These are phyloP conservation scores for Royoungia palumana DNA, from an alignment of 768 basidiomycete species.

Conservation along the genomic window DNA sequence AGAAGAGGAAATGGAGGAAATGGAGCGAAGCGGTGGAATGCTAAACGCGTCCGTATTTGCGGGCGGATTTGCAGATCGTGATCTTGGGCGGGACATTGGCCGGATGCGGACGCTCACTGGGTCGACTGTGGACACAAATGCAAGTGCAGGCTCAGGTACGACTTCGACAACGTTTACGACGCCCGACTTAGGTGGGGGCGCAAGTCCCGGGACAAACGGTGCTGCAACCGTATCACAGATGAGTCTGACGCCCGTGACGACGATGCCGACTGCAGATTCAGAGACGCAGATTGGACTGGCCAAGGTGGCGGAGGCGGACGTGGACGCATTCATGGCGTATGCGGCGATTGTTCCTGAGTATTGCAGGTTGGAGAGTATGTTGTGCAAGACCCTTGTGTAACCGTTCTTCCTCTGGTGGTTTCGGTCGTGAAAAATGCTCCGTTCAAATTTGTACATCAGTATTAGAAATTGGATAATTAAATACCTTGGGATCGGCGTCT, in stretches of 20 bases:
- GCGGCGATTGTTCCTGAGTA: slow-evolving; percentile 87
- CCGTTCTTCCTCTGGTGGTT: neutral
- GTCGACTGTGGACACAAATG: slow-evolving; percentile 36
- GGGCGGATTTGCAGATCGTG: slow-evolving; percentile 40
- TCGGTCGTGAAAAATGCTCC: slow-evolving; percentile 4
- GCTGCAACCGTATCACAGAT: slow-evolving; percentile 39
- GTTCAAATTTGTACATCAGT: slow-evolving; percentile 13
- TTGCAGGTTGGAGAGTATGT: slow-evolving; percentile 73
- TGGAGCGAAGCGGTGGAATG: slow-evolving; percentile 39
- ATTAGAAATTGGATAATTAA: too few species aligned
- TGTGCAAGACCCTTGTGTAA: slow-evolving; percentile 59
- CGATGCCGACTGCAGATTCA: slow-evolving; percentile 66
- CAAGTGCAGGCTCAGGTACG: slow-evolving; percentile 34
- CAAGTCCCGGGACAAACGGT: slow-evolving; percentile 34
- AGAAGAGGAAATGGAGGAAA: slow-evolving; percentile 66
- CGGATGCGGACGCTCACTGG: slow-evolving; percentile 57
- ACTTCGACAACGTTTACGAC: slow-evolving; percentile 58
- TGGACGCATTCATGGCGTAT: slow-evolving; percentile 83
- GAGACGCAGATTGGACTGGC: slow-evolving; percentile 75
- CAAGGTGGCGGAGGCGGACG: slow-evolving; percentile 80
- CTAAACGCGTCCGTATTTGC: slow-evolving; percentile 30
- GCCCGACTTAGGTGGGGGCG: slow-evolving; percentile 47
- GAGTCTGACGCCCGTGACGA: slow-evolving; percentile 65
- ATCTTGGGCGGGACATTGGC: slow-evolving; percentile 35
- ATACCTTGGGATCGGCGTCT: too few species aligned